These are phyloP conservation scores for Meyerozyma smithsonii DNA, from an alignment of 1,139 yeast genomes.

Conservation along the genomic window DNA sequence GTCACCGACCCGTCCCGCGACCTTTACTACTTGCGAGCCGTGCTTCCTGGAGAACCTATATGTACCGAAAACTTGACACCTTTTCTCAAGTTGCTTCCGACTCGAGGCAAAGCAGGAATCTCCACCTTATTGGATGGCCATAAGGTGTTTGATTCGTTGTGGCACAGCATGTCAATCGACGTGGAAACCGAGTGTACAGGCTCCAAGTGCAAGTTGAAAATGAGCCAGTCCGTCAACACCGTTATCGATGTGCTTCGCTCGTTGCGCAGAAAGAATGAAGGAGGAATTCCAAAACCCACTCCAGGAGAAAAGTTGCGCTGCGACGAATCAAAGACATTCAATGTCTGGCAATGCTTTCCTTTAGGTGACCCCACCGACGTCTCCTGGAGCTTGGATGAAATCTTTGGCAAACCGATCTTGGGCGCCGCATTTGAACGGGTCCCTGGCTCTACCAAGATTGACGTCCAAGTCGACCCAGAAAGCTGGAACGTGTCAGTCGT, in stretches of 20 bases:
- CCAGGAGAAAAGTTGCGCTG: conserved; percentile 68
- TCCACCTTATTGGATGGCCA: conserved; percentile 91
- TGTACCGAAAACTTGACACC: conserved; percentile 98
- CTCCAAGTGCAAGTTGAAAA: conserved; percentile 42
- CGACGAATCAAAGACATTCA: conserved; percentile 52
- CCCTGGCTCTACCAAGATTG: conserved; percentile 33
- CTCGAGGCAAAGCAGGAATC: conserved; percentile 89
- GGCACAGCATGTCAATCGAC: conserved; percentile 94
- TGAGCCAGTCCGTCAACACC: conserved; percentile 70
- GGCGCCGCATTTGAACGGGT: conserved; percentile 57
- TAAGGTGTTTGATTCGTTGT: conserved; percentile 84
- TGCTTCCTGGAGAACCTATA: conserved; percentile 91
- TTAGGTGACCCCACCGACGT: conserved; percentile 49
- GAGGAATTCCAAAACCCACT: conserved; percentile 78
- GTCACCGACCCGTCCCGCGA: conserved; percentile 26
- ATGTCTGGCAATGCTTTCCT: conserved; percentile 76
- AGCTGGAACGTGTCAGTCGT: conserved; percentile 43
- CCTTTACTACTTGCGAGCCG: conserved; percentile 68
- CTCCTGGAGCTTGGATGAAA: conserved; percentile 52
- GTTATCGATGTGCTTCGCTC: conserved; percentile 71
- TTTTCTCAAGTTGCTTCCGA: conserved; percentile 81
- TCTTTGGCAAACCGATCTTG: conserved; percentile 64
- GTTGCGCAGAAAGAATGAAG: conserved; percentile 49
- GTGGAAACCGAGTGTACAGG: conserved; percentile 52
- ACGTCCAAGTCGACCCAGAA: conserved; percentile 38